Evolutionary conservation across 2,329 filamentous ascomycete species (phyloP).

Genomic region (Alternaria angustiovoidea): DNA sequence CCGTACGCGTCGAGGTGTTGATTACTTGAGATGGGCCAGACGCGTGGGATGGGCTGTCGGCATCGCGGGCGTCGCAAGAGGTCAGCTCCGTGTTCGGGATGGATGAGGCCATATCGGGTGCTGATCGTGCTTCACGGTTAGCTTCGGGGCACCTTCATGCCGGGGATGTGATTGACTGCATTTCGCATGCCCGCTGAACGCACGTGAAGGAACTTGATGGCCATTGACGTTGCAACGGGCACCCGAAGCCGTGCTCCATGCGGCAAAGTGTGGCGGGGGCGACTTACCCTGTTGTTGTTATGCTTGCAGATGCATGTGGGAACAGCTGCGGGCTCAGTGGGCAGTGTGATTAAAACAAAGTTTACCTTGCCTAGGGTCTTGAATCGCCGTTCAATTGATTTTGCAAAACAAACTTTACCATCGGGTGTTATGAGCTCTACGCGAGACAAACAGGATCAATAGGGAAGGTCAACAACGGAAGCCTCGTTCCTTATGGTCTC

Average conservation of each 20-base stretch:
- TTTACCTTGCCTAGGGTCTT: constrained; percentile 14
- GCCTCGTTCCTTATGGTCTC: background rate
- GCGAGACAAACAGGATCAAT: constrained; percentile 2
- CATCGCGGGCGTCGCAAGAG: constrained; percentile 22
- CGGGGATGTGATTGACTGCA: constrained; percentile 19
- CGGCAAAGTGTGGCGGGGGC: constrained; percentile 25
- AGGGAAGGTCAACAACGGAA: constrained; percentile 2
- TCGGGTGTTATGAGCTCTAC: background rate
- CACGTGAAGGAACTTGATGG: constrained; percentile 14
- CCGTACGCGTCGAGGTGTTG: constrained; percentile 12
- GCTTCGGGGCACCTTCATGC: constrained; percentile 19
- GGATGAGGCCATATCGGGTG: constrained; percentile 15
- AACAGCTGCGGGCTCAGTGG: constrained; percentile 13
- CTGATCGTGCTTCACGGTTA: constrained; percentile 21
- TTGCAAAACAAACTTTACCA: constrained; percentile 16
- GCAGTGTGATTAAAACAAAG: constrained; percentile 24
- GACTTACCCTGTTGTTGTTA: constrained; percentile 16
- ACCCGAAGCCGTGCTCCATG: constrained; percentile 13
- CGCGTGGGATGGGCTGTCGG: constrained; percentile 24
- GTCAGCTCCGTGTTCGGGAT: constrained; percentile 14
- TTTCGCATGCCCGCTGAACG: constrained; percentile 12
- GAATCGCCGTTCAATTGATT: constrained; percentile 12
- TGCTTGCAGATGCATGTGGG: constrained; percentile 22
- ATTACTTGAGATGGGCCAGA: constrained; percentile 21
- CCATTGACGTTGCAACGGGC: constrained; percentile 16